A percentile compares a stretch with the other conserved stretches of the same genome.
Conservation (phyloP, 2,329 filamentous ascomycete species). For the Myotisia sp. region DNA sequence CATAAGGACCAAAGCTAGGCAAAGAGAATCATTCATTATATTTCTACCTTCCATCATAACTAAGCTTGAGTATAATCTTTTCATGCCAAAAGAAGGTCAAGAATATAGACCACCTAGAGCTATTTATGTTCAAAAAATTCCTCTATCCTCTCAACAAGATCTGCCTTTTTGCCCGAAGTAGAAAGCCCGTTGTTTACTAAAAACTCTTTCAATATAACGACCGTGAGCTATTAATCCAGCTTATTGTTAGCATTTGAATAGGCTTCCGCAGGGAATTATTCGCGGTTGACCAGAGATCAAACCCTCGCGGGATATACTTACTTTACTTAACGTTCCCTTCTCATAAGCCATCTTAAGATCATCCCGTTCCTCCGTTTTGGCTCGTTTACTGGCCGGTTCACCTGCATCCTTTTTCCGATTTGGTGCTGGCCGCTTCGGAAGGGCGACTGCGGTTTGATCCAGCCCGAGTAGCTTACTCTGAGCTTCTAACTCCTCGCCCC, state of each 20-base stretch:
- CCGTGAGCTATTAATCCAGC: conserved; percentile 28
- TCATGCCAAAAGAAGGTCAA: too few species aligned
- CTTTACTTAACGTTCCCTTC: conserved; percentile 32
- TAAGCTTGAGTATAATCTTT: too few species aligned
- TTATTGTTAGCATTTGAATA: neutral
- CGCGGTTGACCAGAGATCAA: neutral
- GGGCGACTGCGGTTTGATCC: conserved; percentile 29
- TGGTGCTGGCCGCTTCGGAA: conserved; percentile 33
- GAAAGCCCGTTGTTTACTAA: conserved; percentile 30
- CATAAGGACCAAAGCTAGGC: too few species aligned
- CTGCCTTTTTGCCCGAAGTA: conserved; percentile 35
- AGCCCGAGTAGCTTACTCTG: conserved; percentile 36
- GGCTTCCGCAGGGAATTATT: conserved; percentile 8
- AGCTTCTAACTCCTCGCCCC: conserved; percentile 54
- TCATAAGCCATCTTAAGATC: conserved; percentile 29
- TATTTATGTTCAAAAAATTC: too few species aligned
- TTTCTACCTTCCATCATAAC: too few species aligned
- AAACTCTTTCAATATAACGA: conserved; percentile 35
- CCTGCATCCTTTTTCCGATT: conserved; percentile 16
- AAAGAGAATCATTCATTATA: too few species aligned
- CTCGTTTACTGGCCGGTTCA: conserved; percentile 29
- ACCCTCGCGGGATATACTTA: conserved; percentile 9
- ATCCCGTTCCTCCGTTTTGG: conserved; percentile 31
- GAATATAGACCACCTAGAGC: too few species aligned
- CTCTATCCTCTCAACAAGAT: conserved; percentile 38